Conservation (phyloP, 1,284 basidiomycete genomes). For the Ganoderma boninense region DNA sequence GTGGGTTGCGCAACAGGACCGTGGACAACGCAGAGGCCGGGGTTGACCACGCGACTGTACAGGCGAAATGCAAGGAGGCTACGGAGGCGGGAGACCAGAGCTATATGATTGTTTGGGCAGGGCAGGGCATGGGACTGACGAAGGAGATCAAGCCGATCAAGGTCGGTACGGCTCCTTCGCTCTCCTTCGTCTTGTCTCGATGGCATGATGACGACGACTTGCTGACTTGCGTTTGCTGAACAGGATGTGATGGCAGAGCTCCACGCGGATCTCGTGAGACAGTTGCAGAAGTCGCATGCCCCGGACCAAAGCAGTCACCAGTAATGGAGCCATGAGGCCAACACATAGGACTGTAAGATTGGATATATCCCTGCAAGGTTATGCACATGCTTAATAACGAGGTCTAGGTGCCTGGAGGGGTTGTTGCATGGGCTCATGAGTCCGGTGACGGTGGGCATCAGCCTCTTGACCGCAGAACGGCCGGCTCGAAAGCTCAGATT, state of each 20-base stretch:
- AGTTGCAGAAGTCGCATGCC: constrained; percentile 14
- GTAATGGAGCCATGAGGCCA: too few relatives aligned
- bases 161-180: constrained; percentile 44
- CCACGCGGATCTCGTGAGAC: constrained; percentile 29
- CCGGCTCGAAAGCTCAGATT: too few relatives aligned
- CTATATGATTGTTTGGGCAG: constrained; percentile 74
- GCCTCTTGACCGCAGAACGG: too few relatives aligned
- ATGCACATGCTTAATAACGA: too few relatives aligned
- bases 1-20: constrained; percentile 63
- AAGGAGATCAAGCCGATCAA: constrained; percentile 61
- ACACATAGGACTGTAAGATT: too few relatives aligned
- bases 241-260: constrained; percentile 30
- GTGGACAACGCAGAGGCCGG: constrained; percentile 67
- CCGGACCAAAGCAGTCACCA: too few relatives aligned
- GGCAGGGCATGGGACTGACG: constrained; percentile 70
- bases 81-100: constrained; percentile 52
- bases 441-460: too few relatives aligned
- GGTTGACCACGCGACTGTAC: constrained; percentile 52
- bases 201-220: constrained; percentile 16
- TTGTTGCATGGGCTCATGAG: too few relatives aligned
- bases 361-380: too few relatives aligned
- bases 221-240: not conserved
- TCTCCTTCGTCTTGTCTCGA: not conserved
- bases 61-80: constrained; percentile 54
- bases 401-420: too few relatives aligned